Conservation (phyloP, 2,329 filamentous ascomycete genomes). For the Gaeumannomyces sp. region DNA sequence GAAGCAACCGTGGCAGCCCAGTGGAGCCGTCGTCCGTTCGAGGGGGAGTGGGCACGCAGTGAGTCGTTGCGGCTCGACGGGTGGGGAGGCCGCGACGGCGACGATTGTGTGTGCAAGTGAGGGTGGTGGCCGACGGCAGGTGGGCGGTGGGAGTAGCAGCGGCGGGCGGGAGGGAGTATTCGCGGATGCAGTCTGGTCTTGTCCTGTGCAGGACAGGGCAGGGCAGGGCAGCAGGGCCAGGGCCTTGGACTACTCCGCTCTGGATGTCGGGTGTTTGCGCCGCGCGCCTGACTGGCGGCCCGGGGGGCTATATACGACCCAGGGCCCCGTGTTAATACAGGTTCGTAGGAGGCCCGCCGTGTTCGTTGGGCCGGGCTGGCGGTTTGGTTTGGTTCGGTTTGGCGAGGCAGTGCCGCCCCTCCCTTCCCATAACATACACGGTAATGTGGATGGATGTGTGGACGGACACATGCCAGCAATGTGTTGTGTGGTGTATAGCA, state of each 20-base stretch:
- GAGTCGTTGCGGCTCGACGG: not conserved
- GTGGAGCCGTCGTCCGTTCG: not conserved
- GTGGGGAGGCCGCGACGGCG: not conserved
- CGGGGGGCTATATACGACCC: not conserved
- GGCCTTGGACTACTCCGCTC: not conserved
- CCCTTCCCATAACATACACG: too few relatives aligned
- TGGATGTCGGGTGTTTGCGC: not conserved
- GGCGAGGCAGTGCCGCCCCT: not conserved
- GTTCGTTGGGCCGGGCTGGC: not conserved
- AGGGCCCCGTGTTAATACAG: not conserved
- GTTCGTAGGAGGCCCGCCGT: not conserved
- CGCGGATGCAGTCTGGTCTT: not conserved
- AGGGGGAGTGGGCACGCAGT: not conserved
- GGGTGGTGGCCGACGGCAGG: not conserved
- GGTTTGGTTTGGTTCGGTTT: not conserved
- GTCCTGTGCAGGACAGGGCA: not conserved
- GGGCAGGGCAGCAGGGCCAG: not conserved
- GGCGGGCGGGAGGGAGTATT: too few relatives aligned
- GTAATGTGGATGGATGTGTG: too few relatives aligned
- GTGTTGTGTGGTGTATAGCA: constrained; percentile 1
- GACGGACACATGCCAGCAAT: too few relatives aligned
- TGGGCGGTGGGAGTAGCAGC: not conserved
- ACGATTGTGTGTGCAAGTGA: not conserved
- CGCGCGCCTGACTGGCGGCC: not conserved
- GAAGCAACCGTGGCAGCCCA: not conserved